phyloP scores from a whole-genome alignment of 768 basidiomycete species.

The Galerina sulciceps region DNA sequence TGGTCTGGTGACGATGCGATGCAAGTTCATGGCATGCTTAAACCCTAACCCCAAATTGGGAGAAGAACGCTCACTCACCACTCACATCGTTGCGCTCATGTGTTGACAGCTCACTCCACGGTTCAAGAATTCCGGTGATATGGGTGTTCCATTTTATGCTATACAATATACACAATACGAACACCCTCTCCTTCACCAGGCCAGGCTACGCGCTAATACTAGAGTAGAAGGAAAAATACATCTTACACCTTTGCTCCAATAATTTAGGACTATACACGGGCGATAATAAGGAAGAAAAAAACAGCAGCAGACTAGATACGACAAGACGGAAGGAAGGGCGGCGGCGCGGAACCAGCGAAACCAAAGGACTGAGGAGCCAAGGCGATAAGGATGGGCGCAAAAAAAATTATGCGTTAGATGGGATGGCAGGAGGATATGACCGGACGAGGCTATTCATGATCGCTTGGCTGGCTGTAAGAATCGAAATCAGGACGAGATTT shows the following conservation, averaged over 20 bases:
- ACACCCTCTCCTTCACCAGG: slow-evolving; percentile 18
- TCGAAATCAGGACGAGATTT: not conserved
- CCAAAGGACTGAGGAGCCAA: slow-evolving; percentile 9
- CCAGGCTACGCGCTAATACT: slow-evolving; percentile 13
- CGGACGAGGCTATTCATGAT: slow-evolving; percentile 13
- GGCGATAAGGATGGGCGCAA: slow-evolving; percentile 18
- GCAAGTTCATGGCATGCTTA: slow-evolving; percentile 10
- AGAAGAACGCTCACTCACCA: slow-evolving; percentile 7
- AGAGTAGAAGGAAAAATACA: slow-evolving; percentile 25
- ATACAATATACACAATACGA: slow-evolving; percentile 18
- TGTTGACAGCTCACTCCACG: not conserved
- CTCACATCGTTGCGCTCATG: slow-evolving; percentile 6
- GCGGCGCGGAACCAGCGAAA: slow-evolving; percentile 8
- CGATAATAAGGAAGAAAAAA: slow-evolving; percentile 23
- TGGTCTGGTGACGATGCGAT: slow-evolving; percentile 13
- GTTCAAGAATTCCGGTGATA: slow-evolving; percentile 7
- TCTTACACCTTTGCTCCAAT: slow-evolving; percentile 37
- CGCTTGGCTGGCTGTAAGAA: slow-evolving; percentile 29
- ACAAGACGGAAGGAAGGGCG: slow-evolving; percentile 21
- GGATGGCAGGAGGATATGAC: slow-evolving; percentile 4
- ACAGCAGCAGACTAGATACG: slow-evolving; percentile 17
- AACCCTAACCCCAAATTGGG: slow-evolving; percentile 44
- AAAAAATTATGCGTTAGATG: slow-evolving; percentile 22
- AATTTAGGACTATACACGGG: slow-evolving; percentile 43
- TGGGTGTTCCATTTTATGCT: slow-evolving; percentile 10